A percentile compares a stretch with the other conserved stretches of the same genome.
These are phyloP conservation scores for Giardia duodenalis DNA, from an alignment of 208 protist genomes.

Conservation along the genomic window DNA sequence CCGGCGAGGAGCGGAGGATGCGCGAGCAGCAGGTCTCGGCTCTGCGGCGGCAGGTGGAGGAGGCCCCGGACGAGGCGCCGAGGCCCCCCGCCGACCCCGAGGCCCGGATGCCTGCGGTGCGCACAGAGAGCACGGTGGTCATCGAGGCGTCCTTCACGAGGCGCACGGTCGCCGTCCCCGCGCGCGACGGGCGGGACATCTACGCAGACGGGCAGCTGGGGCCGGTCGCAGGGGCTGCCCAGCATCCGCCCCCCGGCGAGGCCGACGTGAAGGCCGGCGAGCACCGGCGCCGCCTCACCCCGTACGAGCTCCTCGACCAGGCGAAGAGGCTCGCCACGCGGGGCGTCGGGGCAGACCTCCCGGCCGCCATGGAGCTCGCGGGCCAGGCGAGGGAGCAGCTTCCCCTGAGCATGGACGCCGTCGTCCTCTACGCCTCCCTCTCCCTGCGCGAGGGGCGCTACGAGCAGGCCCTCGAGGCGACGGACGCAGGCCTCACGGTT, in stretches of 20 bases:
- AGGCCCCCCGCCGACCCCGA: neutral
- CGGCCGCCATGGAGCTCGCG: neutral
- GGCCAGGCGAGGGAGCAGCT: neutral
- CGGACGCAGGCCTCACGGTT: neutral
- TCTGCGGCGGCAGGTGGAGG: neutral
- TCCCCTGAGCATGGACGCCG: neutral
- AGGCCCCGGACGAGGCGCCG: neutral
- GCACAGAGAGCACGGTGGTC: neutral
- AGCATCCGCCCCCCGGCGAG: neutral
- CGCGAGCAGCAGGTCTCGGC: neutral
- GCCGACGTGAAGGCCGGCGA: neutral
- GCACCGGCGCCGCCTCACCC: neutral
- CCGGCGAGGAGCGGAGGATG: neutral
- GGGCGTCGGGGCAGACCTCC: neutral
- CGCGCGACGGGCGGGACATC: neutral
- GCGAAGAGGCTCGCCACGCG: neutral
- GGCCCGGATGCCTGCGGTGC: neutral
- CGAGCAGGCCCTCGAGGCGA: neutral
- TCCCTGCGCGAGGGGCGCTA: neutral
- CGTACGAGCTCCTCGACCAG: neutral
- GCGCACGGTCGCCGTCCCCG: slow-evolving; percentile 7
- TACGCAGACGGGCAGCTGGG: neutral
- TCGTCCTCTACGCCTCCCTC: neutral
- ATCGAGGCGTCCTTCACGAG: neutral
- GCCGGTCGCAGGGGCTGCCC: neutral